phyloP scores from a whole-genome alignment of 805 yeast genomes.

The Candida xyloterini region DNA sequence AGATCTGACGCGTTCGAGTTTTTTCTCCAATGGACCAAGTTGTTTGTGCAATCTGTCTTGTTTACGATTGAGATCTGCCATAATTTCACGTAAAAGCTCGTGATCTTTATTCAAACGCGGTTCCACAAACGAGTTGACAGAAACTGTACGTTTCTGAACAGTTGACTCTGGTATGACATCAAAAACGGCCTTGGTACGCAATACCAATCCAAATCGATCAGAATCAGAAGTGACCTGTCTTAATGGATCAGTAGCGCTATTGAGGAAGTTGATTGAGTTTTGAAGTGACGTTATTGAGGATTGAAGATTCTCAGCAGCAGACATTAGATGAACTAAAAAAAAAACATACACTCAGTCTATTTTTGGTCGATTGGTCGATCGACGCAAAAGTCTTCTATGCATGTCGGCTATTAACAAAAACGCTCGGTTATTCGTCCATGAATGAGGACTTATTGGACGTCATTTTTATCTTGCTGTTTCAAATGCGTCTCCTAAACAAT shows the following conservation, averaged over 20 bases:
- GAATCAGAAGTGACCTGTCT: constrained; percentile 36
- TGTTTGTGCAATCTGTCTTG: constrained; percentile 35
- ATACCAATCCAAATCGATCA: constrained; percentile 37
- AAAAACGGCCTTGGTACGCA: constrained; percentile 46
- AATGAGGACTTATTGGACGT: neutral
- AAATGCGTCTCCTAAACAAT: neutral
- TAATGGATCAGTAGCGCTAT: constrained; percentile 17
- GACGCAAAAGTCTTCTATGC: constrained; percentile 1
- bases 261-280: constrained; percentile 19
- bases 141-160: constrained; percentile 38
- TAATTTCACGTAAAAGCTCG: constrained; percentile 27
- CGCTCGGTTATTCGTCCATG: neutral
- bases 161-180: constrained; percentile 51
- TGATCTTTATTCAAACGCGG: constrained; percentile 40
- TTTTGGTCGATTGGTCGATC: neutral
- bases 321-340: neutral
- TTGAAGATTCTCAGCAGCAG: constrained; percentile 15
- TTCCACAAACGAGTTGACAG: constrained; percentile 36
- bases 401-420: neutral
- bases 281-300: constrained; percentile 18
- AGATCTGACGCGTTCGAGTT: constrained; percentile 39
- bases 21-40: constrained; percentile 14
- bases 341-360: no score
- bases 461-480: constrained; percentile 5
- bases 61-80: constrained; percentile 35